Base-by-base conservation (phyloP, 2,329 filamentous ascomycete genomes). In the Truncatella angustata region DNA sequence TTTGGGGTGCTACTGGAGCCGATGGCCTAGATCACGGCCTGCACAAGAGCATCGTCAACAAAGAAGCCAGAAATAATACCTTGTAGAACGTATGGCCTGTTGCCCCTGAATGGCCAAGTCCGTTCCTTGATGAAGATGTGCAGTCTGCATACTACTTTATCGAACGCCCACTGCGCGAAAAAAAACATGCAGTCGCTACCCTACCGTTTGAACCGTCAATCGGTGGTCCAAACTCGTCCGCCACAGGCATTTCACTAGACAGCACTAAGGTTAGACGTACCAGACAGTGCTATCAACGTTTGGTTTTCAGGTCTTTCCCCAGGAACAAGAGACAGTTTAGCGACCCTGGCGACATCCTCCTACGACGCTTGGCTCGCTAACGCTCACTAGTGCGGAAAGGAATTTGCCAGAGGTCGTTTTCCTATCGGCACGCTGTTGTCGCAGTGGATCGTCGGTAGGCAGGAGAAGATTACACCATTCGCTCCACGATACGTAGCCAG, bases 361-460 rank as follows among this genome's bases (percentile, higher is more conserved):
- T 21, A 39, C 40, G 42, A 39, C 49, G 49, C 49, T 51, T 46
- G 46, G 49, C 49, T 30, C 49, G 49, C 49, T 51, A 30, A 21
- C 24, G 24, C 28, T 18, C 32, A 42, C n/a, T 24, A 21, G 11
- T 20, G 40, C 24, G n/a, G 7, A 14, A 9, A 32, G 28, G 28
- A 32, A 32, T 32, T 32, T 32, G 28, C n/a, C 28, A 32, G 28
- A 9, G 28, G 28, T 32, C 28, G 28, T 14, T 14, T 11, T 26
- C 18, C 40, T 26, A 20, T 10, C 6, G 20, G 20, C 21, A 26
- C 40, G 21, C 16, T 44, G 4, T 23, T 16, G 7, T 2, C n/a
- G 18, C 7, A 35, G 30, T 35, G 44, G 44, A 35, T 32, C 44
- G 28, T 24, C 30, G 30, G 26, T 23, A 34, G 28, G 20, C 28